Evolutionary conservation across 768 basidiomycete species (phyloP).

Genomic region (Russula sp.): DNA sequence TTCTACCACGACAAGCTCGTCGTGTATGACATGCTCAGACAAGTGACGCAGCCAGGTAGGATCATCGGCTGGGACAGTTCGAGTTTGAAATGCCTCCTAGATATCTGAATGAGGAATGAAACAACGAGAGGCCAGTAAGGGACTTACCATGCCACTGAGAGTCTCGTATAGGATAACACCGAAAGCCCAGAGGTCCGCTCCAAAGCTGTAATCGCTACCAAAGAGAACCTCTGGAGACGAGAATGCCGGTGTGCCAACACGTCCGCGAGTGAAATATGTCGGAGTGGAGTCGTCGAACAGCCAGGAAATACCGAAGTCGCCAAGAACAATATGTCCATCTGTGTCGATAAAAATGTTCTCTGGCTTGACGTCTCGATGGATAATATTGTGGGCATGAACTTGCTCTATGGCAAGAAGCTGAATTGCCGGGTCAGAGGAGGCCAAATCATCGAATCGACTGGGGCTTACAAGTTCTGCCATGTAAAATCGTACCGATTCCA

Average conservation of each 20-base stretch:
- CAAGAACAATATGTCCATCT: conserved; percentile 82
- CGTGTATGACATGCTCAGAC: not conserved
- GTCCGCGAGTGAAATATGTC: not conserved
- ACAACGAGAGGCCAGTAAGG: not conserved
- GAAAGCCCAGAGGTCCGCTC: conserved; percentile 18
- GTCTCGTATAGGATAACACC: conserved; percentile 19
- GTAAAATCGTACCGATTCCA: conserved; percentile 11
- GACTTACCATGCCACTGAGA: conserved; percentile 10
- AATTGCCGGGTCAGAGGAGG: not conserved
- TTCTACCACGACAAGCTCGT: conserved; percentile 2
- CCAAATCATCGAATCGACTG: not conserved
- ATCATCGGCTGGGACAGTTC: not conserved
- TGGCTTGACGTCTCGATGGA: conserved; percentile 99
- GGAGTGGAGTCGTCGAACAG: conserved; percentile 73
- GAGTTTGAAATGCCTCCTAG: conserved; percentile 8
- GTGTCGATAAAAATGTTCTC: conserved; percentile 89
- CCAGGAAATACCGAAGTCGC: conserved; percentile 95
- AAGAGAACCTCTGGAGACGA: conserved; percentile 15
- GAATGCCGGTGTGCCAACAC: conserved; percentile 16
- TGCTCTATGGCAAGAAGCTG: conserved; percentile 19
- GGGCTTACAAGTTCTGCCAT: conserved; percentile 17
- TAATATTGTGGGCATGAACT: conserved; percentile 94
- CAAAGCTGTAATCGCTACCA: conserved; percentile 11
- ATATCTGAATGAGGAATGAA: not conserved
- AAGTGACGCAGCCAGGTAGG: conserved; percentile 6